Base-by-base conservation (phyloP, 352 stramenopile species). In the Globisporangium recalcitrans region DNA sequence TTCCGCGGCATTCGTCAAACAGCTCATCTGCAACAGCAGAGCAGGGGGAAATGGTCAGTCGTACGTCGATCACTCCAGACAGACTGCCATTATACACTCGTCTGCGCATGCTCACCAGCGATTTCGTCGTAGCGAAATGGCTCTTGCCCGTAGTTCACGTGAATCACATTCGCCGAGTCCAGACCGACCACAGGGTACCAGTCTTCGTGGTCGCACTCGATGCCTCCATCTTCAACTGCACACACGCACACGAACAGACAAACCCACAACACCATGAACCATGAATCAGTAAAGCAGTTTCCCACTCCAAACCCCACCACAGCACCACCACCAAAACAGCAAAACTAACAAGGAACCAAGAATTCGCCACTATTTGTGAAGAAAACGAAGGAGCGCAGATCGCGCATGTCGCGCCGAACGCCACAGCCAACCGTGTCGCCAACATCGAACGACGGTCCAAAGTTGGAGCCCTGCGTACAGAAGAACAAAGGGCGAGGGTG, bases 101-200 rank as follows among this genome's bases (percentile, higher is more conserved):
- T n/a, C n/a, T n/a, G n/a, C n/a, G n/a, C n/a, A n/a, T n/a, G n/a
- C 76, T 11, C 60, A 85, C 78, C 75, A 4, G 78, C 72, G 32
- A 86, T 70, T 19, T 38, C 61, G 48, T 78, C 65, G 55, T 79
- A 81, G 2, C 68, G 63, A 51, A 94, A 94, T 1, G 78, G 84
- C 32, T 84, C 73, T 62, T 88, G 79, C 0, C 87, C 87, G 68
- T 91, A 94, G 68, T 97, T 97, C 13, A 96, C 74, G 24, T 82
- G 72, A 14, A 96, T 73, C 22, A 78, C 74, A 31, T 92, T 82
- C 32, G 80, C 73, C 3, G 83, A 91, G 60, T 97, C 88, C 27
- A 97, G 54, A 4, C 88, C 88, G 2, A 97, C 78, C 2, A 90
- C 82, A 1, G 88, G 88, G 38, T 88, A 97, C 74, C 82, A 82